Conservation (phyloP, 2,329 filamentous ascomycete species). For the Botrytis squamosa region DNA sequence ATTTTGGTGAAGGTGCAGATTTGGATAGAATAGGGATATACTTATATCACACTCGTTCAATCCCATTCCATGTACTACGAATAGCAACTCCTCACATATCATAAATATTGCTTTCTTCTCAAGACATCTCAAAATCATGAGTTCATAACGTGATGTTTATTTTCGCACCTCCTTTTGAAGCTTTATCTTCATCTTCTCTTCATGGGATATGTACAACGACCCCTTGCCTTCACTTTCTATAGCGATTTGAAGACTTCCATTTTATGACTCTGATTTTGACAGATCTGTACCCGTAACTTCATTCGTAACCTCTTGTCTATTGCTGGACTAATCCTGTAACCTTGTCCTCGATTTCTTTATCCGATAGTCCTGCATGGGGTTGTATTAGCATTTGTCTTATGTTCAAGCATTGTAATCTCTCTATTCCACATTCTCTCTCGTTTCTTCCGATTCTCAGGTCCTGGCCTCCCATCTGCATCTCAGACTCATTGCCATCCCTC, state of each 20-base stretch:
- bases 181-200: constrained; percentile 8
- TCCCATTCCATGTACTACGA: background rate
- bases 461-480: background rate
- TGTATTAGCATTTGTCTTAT: background rate
- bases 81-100: background rate
- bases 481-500: background rate
- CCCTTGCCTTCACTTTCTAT: background rate
- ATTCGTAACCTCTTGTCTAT: background rate
- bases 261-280: background rate
- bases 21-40: background rate
- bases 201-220: constrained; percentile 17
- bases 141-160: background rate
- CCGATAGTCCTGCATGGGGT: constrained; percentile 56
- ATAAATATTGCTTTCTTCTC: background rate
- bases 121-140: background rate
- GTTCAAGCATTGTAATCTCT: too few species aligned
- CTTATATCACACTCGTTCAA: background rate
- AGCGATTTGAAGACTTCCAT: background rate
- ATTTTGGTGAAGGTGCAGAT: too few species aligned
- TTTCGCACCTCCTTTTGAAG: background rate
- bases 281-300: background rate
- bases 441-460: background rate
- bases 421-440: constrained; percentile 29
- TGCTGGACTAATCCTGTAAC: constrained; percentile 24
- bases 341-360: constrained; percentile 57